Evolutionary conservation across 306 rosid species (phyloP), one percentile per base, ranked within the genome.

Genomic region (Dryas octopetala): DNA sequence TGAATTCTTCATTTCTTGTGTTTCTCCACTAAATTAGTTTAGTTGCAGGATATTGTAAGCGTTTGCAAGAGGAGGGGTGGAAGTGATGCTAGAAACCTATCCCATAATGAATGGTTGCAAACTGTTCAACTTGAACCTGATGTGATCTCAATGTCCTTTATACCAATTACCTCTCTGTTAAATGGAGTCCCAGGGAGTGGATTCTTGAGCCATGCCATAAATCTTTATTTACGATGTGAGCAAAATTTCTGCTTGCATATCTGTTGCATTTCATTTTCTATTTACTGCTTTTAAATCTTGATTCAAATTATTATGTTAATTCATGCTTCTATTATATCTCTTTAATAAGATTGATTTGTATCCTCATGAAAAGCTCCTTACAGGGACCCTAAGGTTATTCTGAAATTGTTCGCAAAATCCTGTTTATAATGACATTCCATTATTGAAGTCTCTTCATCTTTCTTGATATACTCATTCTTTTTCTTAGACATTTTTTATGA

Each of bases 171-270:
- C 14, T 91, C 98, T 87, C 81, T 95, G 65, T 80, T 95, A 75
- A 91, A 91, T 77, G 98, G 98, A 81, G 97, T 95, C 48, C 97
- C 89, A 0, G 98, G 98, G 79, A 90, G 98, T 81, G 98, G 98
- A 81, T 95, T 95, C 86, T 86, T 95, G 85, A 91, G 96, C 86
- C 98, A 95, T 82, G 98, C 98, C 77, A 90, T 95, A 76, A 95
- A 95, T 81, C 98, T 95, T 64, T 95, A 95, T 83, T 74, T 95
- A 85, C 87, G 98, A 88, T 95, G 98, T 95, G 79, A 87, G 98
- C 79, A 74, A 72, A n/a, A 70, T 69, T 81, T 64, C 46, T 70
- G 48, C 66, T 70, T 79, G 67, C 53, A 10, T 52, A 53, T 54
- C 16, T 66, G 23, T 41, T 68, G 19, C 11, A 1, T 55, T 58